Percentiles rank a stretch among this genome's conserved stretches.
Evolutionary conservation across 2,329 filamentous ascomycete genomes (phyloP).

Genomic region (Incumbomyces delicatus): DNA sequence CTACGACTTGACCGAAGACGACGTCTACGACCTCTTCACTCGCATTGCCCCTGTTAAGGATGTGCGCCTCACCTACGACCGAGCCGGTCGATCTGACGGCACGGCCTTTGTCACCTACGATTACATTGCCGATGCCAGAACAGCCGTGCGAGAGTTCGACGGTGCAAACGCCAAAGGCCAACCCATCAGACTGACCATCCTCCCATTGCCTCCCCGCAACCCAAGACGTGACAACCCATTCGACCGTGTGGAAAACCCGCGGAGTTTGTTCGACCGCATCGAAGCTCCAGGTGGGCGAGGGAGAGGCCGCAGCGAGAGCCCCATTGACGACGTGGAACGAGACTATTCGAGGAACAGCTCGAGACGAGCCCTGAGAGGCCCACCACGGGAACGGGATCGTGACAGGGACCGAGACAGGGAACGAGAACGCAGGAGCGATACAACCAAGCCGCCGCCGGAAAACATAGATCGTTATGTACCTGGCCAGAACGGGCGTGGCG

Average conservation of each 20-base stretch:
- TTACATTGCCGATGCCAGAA: conserved; percentile 57
- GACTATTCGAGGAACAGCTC: conserved; percentile 33
- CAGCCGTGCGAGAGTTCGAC: conserved; percentile 71
- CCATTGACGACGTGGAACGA: conserved; percentile 26
- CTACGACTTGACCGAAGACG: conserved; percentile 78
- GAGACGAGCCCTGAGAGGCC: conserved; percentile 33
- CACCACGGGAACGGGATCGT: conserved; percentile 9
- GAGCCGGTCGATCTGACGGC: conserved; percentile 78
- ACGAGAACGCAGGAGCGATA: conserved; percentile 41
- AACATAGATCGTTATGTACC: conserved; percentile 75
- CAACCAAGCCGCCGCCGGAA: conserved; percentile 48
- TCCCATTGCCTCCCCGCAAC: conserved; percentile 41
- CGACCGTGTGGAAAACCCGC: conserved; percentile 41
- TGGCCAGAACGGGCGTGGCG: conserved; percentile 38
- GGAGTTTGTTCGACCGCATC: conserved; percentile 59
- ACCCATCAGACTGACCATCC: conserved; percentile 64
- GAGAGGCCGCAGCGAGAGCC: conserved; percentile 33
- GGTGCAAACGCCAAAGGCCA: conserved; percentile 85
- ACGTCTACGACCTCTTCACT: conserved; percentile 70
- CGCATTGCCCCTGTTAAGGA: conserved; percentile 63
- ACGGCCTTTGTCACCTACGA: conserved; percentile 76
- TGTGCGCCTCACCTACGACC: conserved; percentile 70
- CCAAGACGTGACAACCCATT: conserved; percentile 35
- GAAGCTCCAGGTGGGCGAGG: conserved; percentile 35
- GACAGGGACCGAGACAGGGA: no score